Evolutionary conservation across 2,329 filamentous ascomycete species (phyloP), one percentile per base, ranked within the genome.

Genomic region (Escovopsis sp.): DNA sequence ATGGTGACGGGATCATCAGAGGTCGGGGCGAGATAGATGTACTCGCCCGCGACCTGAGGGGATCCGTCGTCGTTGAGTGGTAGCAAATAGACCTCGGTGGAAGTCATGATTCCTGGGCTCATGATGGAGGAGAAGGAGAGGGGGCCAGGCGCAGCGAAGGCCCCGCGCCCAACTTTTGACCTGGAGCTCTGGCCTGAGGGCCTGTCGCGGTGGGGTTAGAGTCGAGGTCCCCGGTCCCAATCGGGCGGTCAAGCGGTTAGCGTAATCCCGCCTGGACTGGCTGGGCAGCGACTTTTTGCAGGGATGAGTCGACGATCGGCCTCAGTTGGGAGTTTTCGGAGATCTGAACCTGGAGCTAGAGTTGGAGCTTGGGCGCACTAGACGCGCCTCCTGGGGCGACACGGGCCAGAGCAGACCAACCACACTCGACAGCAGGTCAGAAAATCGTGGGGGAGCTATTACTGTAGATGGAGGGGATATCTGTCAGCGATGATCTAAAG

Each of bases 11-110:
- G 82, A n/a, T 81, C 72, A 34, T 71, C 74, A 14, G 83, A 80
- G 49, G 65, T 66, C 14, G 91, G 79, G 1, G 87, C 82, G 35
- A 98, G 70, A 61, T 94, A 94, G 54, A 96, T 84, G 68, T 95
- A 98, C 52, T 84, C 79, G 54, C 87, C 84, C 24, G 84, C 73
- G 39, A 98, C 79, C 59, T 93, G 80, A 31, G 93, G 91, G 51
- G 86, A 87, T 53, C 93, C 91, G 64, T 89, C 76, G 64, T 98
- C 89, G 58, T 86, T 91, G 62, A 98, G 75, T 50, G 84, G 84
- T 48, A 98, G 74, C 55, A 94, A 68, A 66, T 95, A 94, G 49
- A 95, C 79, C 62, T 85, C 74, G 58, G 68, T 76, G 53, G 76
- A 77, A 53, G 71, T 71, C 65, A 79, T 76, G 47, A 68, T 79